phyloP scores from a whole-genome alignment of 2,329 filamentous ascomycete species.

The Colletotrichum lindemuthianum region DNA sequence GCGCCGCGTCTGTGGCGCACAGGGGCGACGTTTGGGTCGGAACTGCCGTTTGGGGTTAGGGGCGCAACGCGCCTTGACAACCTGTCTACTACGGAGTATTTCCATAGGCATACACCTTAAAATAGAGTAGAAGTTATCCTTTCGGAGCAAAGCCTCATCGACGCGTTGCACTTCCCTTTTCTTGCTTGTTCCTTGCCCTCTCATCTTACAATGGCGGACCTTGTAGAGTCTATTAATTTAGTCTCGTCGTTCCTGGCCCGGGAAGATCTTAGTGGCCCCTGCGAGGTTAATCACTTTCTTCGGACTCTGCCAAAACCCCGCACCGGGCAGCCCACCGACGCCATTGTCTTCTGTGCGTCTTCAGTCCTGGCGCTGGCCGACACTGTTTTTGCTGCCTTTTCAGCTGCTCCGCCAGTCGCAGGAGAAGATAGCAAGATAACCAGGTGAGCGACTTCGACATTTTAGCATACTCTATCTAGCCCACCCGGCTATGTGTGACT shows the following conservation, averaged over 20 bases:
- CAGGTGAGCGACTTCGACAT: not conserved
- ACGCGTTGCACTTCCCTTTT: too few relatives aligned
- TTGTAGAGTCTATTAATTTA: constrained; percentile 19
- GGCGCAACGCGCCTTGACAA: too few relatives aligned
- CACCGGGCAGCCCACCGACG: constrained; percentile 10
- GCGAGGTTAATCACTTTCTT: constrained; percentile 16
- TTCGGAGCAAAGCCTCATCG: too few relatives aligned
- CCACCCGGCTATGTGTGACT: not conserved
- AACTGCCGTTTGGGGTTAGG: too few relatives aligned
- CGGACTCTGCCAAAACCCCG: not conserved
- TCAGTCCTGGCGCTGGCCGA: constrained; percentile 30
- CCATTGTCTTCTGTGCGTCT: constrained; percentile 32
- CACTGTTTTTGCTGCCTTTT: constrained; percentile 16
- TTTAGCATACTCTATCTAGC: not conserved
- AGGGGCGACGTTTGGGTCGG: too few relatives aligned
- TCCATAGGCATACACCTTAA: too few relatives aligned
- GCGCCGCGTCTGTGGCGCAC: too few relatives aligned
- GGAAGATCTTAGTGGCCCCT: constrained; percentile 8
- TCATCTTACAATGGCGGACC: not conserved
- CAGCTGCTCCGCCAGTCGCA: not conserved
- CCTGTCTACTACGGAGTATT: too few relatives aligned
- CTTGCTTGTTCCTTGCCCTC: too few relatives aligned
- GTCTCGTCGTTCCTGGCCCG: constrained; percentile 26
- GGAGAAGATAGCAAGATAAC: not conserved
- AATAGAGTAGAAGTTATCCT: too few relatives aligned